phyloP scores from a whole-genome alignment of 108 stramenopile genomes.

The Skeletonema menzelii region DNA sequence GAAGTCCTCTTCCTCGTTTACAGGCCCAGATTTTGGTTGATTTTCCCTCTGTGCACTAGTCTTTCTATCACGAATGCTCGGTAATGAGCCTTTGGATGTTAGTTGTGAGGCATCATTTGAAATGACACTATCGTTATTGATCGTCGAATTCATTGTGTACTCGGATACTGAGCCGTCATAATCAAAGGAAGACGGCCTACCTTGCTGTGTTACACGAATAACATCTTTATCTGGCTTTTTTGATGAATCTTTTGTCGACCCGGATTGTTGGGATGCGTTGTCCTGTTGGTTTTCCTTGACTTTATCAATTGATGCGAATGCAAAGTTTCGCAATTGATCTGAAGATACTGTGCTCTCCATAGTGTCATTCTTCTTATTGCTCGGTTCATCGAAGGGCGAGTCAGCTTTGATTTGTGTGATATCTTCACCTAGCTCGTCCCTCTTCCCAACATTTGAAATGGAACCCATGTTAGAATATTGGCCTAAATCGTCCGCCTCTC shows the following conservation, averaged over 20 bases:
- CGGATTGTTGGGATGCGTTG: background rate
- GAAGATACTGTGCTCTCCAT: background rate
- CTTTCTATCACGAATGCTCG: background rate
- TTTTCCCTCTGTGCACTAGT: background rate
- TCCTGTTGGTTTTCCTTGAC: background rate
- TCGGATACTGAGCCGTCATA: background rate
- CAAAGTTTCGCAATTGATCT: background rate
- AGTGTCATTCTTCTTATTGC: background rate
- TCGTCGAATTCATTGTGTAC: background rate
- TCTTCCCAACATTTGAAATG: background rate
- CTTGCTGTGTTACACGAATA: background rate
- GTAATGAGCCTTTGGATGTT: background rate
- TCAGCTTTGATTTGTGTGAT: constrained; percentile 6
- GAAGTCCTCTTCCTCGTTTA: background rate
- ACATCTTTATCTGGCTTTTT: background rate
- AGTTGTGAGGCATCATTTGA: background rate
- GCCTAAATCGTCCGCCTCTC: background rate
- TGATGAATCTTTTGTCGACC: background rate
- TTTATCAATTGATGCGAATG: constrained; percentile 1
- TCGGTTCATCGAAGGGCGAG: background rate
- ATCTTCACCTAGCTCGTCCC: background rate
- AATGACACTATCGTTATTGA: background rate
- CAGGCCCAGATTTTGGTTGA: background rate
- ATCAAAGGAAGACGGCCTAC: background rate
- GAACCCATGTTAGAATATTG: background rate